These are phyloP conservation scores for Ophiostoma montium DNA, from an alignment of 2,329 filamentous ascomycete species.

Conservation along the genomic window DNA sequence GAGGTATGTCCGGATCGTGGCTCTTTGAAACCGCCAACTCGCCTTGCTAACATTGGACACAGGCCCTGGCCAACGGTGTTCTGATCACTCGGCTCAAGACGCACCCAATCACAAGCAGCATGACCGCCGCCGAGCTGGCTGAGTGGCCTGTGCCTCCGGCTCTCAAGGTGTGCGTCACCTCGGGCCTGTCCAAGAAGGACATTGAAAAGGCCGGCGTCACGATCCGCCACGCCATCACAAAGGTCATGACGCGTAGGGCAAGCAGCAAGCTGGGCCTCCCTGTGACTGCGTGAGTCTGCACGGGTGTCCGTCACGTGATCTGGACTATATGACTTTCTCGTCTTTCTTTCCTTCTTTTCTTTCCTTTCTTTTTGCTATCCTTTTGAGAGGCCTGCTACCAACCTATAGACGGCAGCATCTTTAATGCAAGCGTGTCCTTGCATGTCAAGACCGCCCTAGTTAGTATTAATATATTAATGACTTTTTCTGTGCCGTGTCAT, in stretches of 20 bases:
- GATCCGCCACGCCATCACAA: slow-evolving; percentile 86
- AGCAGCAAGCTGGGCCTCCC: slow-evolving; percentile 16
- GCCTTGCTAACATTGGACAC: not conserved
- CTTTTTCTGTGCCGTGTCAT: too few species aligned
- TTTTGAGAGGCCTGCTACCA: not conserved
- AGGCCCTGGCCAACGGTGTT: slow-evolving; percentile 78
- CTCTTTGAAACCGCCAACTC: not conserved
- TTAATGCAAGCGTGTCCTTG: not conserved
- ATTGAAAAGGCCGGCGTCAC: slow-evolving; percentile 83
- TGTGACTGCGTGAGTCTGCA: slow-evolving; percentile 1
- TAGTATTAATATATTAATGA: not conserved
- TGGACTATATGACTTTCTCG: not conserved
- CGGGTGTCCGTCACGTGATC: too few species aligned
- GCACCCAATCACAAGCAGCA: slow-evolving; percentile 49
- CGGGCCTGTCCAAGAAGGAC: slow-evolving; percentile 81
- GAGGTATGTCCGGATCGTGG: slow-evolving; percentile 55
- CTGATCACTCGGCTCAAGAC: slow-evolving; percentile 78
- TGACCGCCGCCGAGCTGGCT: slow-evolving; percentile 53
- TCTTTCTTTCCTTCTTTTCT: not conserved
- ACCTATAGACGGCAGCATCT: not conserved
- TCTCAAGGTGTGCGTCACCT: slow-evolving; percentile 83
- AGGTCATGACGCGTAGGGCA: slow-evolving; percentile 58
- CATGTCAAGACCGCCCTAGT: not conserved
- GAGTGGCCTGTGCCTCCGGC: slow-evolving; percentile 61
- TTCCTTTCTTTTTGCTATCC: not conserved